Evolutionary conservation across 192 early-diverging fungal genomes (phyloP), one percentile per base, ranked within the genome.

Genomic region (Entomortierella beljakovae): DNA sequence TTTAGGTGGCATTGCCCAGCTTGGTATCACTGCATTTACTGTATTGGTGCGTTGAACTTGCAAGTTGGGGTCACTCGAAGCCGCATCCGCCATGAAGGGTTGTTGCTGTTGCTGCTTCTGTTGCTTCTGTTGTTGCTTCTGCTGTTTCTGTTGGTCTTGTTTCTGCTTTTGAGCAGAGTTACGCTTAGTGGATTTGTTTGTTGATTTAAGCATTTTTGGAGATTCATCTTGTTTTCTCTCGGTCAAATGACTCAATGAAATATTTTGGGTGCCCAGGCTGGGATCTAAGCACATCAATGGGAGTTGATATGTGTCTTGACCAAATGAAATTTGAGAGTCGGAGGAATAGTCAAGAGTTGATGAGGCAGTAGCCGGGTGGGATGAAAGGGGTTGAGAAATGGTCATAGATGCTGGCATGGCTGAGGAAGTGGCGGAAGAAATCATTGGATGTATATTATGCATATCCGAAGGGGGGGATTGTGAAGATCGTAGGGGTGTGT

Each of bases 1-100:
- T 40, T 82, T 81, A 18, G 90, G 88, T 22, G 88, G 85, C 66
- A 81, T 83, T 1, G 80, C 61, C 86, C 86, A 88, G 20, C 37
- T 68, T n/a, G 84, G 75, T 23, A 68, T 66, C 43, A 65, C 74
- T n/a, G 59, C 70, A 38, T 80, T 66, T 37, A 65, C 74, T n/a
- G 59, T 68, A 38, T 80, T 57, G 38, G 82, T 52, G 49, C 75
- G 61, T 34, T 70, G 57, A 32, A 63, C 23, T 10, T 43, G 61
- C 54, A 74, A 26, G 23, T 31, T 52, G 4, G 49, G 43, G 22
- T 67, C 60, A 23, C 49, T 64, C 1, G 61, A 56, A n/a, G 55
- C 61, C 13, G 56, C 31, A 18, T 67, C 59, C 4, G 62, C 3
- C 32, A 64, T 58, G 18, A 53, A 74, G 35, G 50, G 62, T n/a